Conservation (phyloP, 1,284 basidiomycete species). For the Sporisorium scitamineum region DNA sequence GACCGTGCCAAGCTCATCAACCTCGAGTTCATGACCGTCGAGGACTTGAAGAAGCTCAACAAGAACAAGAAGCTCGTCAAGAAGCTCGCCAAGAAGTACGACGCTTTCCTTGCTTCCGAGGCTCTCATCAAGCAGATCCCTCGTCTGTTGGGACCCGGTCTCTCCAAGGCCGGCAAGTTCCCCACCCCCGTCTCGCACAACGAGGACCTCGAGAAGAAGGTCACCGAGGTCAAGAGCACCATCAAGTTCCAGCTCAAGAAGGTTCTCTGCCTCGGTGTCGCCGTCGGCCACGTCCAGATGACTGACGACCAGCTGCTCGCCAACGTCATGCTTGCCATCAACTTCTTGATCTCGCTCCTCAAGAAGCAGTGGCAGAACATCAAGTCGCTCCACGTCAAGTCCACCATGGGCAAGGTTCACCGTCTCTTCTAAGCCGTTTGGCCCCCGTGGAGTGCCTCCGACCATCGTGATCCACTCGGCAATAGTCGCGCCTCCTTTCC, state of each 20-base stretch:
- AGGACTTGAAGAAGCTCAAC: slow-evolving; percentile 99
- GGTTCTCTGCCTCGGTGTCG: slow-evolving; percentile 98
- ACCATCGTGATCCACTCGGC: background rate
- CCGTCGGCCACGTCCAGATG: slow-evolving; percentile 98
- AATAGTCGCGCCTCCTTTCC: slow-evolving; percentile 3
- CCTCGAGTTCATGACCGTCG: slow-evolving; percentile 96
- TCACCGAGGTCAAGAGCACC: slow-evolving; percentile 95
- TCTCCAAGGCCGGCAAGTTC: slow-evolving; percentile 99
- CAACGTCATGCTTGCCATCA: slow-evolving; percentile 98
- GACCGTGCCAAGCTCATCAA: slow-evolving; percentile 98
- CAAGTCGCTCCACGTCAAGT: slow-evolving; percentile 98
- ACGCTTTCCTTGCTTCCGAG: slow-evolving; percentile 98
- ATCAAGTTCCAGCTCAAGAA: slow-evolving; percentile 85
- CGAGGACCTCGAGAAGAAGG: slow-evolving; percentile 92
- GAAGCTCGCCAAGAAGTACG: slow-evolving; percentile 99
- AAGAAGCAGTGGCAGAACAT: slow-evolving; percentile 99
- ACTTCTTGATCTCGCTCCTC: slow-evolving; percentile 98
- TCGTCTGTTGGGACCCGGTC: slow-evolving; percentile 98
- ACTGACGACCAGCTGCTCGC: slow-evolving; percentile 94
- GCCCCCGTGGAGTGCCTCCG: slow-evolving; percentile 3
- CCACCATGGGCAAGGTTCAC: slow-evolving; percentile 98
- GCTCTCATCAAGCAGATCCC: slow-evolving; percentile 99
- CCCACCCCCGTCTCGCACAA: slow-evolving; percentile 89
- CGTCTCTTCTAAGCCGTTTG: slow-evolving; percentile 81
- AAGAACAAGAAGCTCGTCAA: slow-evolving; percentile 99